Evolutionary conservation across 139 green algal species (phyloP), one percentile per base, ranked within the genome.

Genomic region (Volvox reticuliferus): DNA sequence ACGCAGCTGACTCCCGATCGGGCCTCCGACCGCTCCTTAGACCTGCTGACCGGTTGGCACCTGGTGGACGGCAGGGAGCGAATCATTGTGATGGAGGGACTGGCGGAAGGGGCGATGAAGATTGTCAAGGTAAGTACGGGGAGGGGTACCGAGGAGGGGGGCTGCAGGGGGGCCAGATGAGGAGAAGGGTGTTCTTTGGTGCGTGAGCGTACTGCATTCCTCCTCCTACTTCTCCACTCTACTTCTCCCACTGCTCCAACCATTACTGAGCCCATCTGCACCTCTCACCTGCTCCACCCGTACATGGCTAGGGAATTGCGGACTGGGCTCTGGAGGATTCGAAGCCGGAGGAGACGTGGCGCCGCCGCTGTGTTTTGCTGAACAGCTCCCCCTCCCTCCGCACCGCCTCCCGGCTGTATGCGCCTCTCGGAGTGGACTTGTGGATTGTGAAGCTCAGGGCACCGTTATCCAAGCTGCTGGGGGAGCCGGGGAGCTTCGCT

Each of bases 31-130:
- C 73, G 82, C 20, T n/a, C 22, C 18, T 75, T 95, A 28, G 93
- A 95, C 61, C 30, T 95, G 80, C 85, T 96, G 30, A 96, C 95
- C 37, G 95, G 94, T 1, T 97, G 95, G 87, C 95, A 97, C 88
- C 76, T 97, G 86, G 93, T 96, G 67, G 95, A 96, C 80, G 91
- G 91, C 26, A 88, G 88, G 88, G 82, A 94, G 93, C 90, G 95
- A 18, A 86, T 96, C 65, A 92, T 97, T 17, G 87, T 95, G 67
- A 21, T 96, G 81, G 95, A 96, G 89, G 95, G 93, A 32, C 76
- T 94, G 71, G 88, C 76, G 32, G 87, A 88, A 17, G 92, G 89
- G 9, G 91, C 86, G 30, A 95, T 94, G 92, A 35, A 55, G 22
- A 88, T 91, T 3, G 36, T 92, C 30, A 88, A 82, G 89, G 75